These are phyloP conservation scores for Sugiyamaella valdiviana DNA, from an alignment of 805 yeast genomes.

Conservation along the genomic window DNA sequence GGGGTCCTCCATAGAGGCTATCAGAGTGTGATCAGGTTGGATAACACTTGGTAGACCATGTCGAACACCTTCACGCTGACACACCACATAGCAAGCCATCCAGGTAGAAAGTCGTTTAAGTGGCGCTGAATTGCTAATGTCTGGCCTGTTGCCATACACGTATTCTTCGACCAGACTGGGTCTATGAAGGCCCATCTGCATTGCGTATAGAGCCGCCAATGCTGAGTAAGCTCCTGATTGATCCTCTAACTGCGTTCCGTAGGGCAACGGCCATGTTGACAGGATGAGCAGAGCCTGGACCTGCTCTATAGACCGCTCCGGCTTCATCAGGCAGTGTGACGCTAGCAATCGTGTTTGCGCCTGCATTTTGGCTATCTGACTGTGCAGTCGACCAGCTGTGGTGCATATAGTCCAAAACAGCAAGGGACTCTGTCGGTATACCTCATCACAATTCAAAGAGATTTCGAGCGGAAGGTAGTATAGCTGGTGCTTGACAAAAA, in stretches of 20 bases:
- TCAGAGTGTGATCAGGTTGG: conserved; percentile 1
- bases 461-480: conserved; percentile 5
- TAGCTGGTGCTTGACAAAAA: not conserved
- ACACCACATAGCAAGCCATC: conserved; percentile 7
- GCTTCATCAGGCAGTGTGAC: not conserved
- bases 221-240: conserved; percentile 1
- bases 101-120: conserved; percentile 8
- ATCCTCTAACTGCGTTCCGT: conserved; percentile 2
- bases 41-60: conserved; percentile 5
- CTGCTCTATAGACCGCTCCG: conserved; percentile 5
- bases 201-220: conserved; percentile 1
- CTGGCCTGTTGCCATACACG: not conserved
- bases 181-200: conserved; percentile 2
- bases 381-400: not conserved
- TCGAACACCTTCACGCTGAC: not conserved
- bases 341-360: not conserved
- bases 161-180: conserved; percentile 1
- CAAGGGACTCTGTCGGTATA: conserved; percentile 3
- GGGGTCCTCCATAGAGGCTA: not conserved
- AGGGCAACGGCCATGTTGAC: conserved; percentile 6
- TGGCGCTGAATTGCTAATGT: conserved; percentile 1
- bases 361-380: not conserved
- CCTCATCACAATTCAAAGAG: conserved; percentile 4
- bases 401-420: conserved; percentile 7
- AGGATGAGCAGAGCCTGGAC: conserved; percentile 6